Base-by-base conservation (phyloP, 2,329 filamentous ascomycete species). In the Venturia oleaginea region DNA sequence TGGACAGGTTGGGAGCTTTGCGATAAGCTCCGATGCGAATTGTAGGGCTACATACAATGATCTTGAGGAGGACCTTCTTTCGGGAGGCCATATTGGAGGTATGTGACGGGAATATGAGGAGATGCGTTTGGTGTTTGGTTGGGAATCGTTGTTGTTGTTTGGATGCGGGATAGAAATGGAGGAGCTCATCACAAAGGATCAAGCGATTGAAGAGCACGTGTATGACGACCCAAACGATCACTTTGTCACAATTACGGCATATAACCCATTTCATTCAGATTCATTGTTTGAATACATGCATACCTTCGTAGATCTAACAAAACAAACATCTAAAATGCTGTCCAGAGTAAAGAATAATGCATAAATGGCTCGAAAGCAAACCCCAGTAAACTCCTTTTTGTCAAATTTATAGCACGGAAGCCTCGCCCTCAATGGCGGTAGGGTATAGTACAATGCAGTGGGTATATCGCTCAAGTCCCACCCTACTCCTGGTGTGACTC, bases 51-150 rank as follows among this genome's bases (percentile, higher is more conserved):
- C 65, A 67, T 65, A 66, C 68, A 17, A 74, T 70, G 81, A 93
- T 90, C 88, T 94, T 94, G 76, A 94, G 82, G 69, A 94, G 84
- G 70, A 93, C 90, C 87, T 94, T 94, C 88, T 93, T 94, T 76
- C 88, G 84, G 72, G 88, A 88, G 75, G 89, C 83, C 89, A 92
- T 92, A 73, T 32, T 40, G 34, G 40, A 27, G 30, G 27, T 46
- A 37, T 42, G 30, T 30, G n/a, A 27, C 3, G 40, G 15, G 43
- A n/a, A 37, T 24, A 19, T 19, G 42, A 32, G 40, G 60, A 11
- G 11, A 15, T 51, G 27, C 10, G 43, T 62, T n/a, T 62, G 38
- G 60, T 32, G n/a, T 42, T 15, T 37, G 40, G 22, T 51, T 13
- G 19, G 24, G 19, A 34, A 57, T 57, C 27, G 51, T 24, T 24